These are phyloP conservation scores for Zygosaccharomyces pseudobailii DNA, from an alignment of 1,139 yeast species.

Conservation along the genomic window DNA sequence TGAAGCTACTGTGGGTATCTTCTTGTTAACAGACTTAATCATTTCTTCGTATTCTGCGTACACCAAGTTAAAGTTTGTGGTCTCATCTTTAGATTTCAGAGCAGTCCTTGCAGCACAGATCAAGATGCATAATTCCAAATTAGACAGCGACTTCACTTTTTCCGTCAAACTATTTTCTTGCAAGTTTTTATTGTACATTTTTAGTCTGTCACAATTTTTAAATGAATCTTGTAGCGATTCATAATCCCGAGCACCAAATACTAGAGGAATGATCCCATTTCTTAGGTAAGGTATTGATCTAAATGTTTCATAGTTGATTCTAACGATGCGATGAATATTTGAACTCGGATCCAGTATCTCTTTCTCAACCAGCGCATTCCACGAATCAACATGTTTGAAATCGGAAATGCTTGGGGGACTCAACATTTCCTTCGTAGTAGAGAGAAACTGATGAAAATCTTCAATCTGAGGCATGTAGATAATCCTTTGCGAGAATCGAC, in stretches of 20 bases:
- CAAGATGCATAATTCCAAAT: conserved; percentile 61
- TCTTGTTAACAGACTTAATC: conserved; percentile 46
- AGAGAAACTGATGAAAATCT: conserved; percentile 41
- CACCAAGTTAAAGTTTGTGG: conserved; percentile 67
- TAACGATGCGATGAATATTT: conserved; percentile 36
- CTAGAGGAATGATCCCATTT: conserved; percentile 47
- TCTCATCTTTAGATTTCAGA: conserved; percentile 50
- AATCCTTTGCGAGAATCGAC: conserved; percentile 80
- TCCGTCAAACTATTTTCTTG: conserved; percentile 23
- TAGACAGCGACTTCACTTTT: conserved; percentile 49
- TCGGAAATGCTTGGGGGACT: conserved; percentile 21
- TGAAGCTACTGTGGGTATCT: conserved; percentile 39
- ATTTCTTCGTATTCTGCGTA: conserved; percentile 68
- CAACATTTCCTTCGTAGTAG: conserved; percentile 34
- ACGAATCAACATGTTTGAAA: conserved; percentile 29
- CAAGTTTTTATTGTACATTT: conserved; percentile 29
- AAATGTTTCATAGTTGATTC: conserved; percentile 52
- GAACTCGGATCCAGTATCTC: conserved; percentile 31
- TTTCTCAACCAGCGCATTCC: conserved; percentile 49
- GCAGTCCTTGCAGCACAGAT: conserved; percentile 72
- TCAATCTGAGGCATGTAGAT: conserved; percentile 53
- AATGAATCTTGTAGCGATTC: conserved; percentile 18
- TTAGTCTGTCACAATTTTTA: conserved; percentile 12
- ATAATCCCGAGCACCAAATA: conserved; percentile 17
- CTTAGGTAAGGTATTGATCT: conserved; percentile 56